phyloP scores from a whole-genome alignment of 2,329 filamentous ascomycete genomes.

The Aureobasidium sp. region DNA sequence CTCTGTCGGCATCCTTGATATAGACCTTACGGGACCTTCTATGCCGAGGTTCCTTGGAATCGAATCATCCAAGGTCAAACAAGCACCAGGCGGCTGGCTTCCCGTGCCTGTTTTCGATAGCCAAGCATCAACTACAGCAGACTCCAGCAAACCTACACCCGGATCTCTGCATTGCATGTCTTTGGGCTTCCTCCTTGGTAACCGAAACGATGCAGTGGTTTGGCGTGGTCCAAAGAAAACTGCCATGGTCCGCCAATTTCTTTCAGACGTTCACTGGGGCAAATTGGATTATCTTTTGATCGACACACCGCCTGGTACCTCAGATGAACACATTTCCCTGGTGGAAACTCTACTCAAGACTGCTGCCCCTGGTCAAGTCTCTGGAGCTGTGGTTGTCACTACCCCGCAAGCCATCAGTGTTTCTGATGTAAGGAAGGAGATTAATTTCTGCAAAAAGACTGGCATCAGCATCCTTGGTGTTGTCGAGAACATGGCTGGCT shows the following conservation, averaged over 20 bases:
- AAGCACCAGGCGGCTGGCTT: conserved; percentile 86
- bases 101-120: conserved; percentile 75
- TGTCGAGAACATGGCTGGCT: conserved; percentile 94
- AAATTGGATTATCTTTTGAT: conserved; percentile 87
- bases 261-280: conserved; percentile 84
- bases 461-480: conserved; percentile 75
- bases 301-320: conserved; percentile 92
- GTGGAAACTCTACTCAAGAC: conserved; percentile 57
- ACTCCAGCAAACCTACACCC: conserved; percentile 30
- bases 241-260: conserved; percentile 94
- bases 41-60: conserved; percentile 93
- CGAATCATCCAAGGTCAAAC: conserved; percentile 80
- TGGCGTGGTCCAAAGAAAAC: conserved; percentile 99
- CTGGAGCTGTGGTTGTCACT: conserved; percentile 88
- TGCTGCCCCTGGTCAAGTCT: conserved; percentile 56
- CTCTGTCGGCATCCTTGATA: conserved; percentile 89
- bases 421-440: conserved; percentile 86
- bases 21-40: conserved; percentile 92
- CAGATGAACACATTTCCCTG: conserved; percentile 93
- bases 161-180: conserved; percentile 80
- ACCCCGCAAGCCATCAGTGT: conserved; percentile 93
- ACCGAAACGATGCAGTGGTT: conserved; percentile 83
- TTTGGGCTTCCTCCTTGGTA: conserved; percentile 78
- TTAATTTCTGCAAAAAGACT: conserved; percentile 88
- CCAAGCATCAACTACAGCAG: conserved; percentile 22